Evolutionary conservation across 179 eudicot species (phyloP), one percentile per base, ranked within the genome.

Genomic region (Silene noctiflora): DNA sequence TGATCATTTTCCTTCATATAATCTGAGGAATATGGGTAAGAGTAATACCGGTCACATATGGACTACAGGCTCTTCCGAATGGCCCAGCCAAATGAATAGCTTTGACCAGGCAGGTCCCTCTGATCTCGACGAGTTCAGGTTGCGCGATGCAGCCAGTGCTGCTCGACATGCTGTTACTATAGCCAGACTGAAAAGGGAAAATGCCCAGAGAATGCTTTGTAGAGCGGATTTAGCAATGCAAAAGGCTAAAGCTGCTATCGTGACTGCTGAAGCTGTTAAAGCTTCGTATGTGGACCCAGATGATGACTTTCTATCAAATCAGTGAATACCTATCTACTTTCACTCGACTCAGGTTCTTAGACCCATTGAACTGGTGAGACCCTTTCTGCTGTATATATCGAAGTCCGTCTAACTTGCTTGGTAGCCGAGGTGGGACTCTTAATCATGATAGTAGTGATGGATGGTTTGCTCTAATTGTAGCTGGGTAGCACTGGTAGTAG

Each of bases 211-310:
- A 75, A 75, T 95, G 88, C 83, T 89, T 56, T 85, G 85, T 69
- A 86, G 83, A 82, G 97, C 98, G 22, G 99, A 95, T 77, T 66
- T 91, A 48, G 97, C 95, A 12, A 89, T 87, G 83, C 95, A 89
- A 81, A 91, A 87, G 86, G 99, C 99, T 42, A 93, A 82, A 71
- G 85, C 83, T 78, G 91, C 98, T 77, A 82, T 95, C 46, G 89
- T 87, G 90, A 88, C 89, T 60, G 97, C 97, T 16, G 96, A 95
- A 31, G 91, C 99, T 72, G 83, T 88, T 33, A 89, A 89, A 83
- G 91, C 87, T 81, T 80, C 93, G 67, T 59, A 35, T 51, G 82
- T 71, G 44, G 82, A 72, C 44, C 74, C 83, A 31, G 72, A 67
- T 56, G 76, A 55, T 20, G 84, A 75, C 55, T 39, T 39, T 39